Evolutionary conservation across 208 protist species (phyloP), one percentile per base, ranked within the genome.

Genomic region (Acanthamoeba triangularis): DNA sequence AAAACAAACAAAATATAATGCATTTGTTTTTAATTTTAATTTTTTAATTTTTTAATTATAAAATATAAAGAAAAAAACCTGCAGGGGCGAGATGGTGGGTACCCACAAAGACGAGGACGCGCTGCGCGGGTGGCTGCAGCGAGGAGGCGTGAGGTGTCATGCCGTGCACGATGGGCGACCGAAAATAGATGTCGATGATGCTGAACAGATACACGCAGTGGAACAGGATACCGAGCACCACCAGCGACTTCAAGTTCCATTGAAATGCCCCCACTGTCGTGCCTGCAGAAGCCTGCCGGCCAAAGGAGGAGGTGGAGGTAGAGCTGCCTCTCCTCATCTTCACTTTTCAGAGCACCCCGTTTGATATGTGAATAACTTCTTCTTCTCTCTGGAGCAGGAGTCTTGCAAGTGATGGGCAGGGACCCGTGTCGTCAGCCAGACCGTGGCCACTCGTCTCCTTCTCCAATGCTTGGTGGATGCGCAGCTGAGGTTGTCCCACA

Each of bases 171-270:
- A 98, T 44, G 28, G 97, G 97, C 14, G 96, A 97, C 69, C 96
- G 35, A 63, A 98, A 98, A 65, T 98, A 98, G 37, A 98, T 98
- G 96, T 98, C 97, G 74, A 98, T 98, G n/a, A 98, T 97, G 52
- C 59, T 93, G 2, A 96, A 23, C 3, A 96, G 52, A 59, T 91
- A 97, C 13, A 96, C 84, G 47, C 35, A 6, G 84, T 98, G 97
- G 47, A 98, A 98, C 20, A 96, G 30, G 5, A 98, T 67, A 37
- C 96, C 97, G 28, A 97, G 28, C 63, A 96, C 3, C 63, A 96
- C 44, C 23, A 96, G 72, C 41, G 93, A 18, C 80, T 41, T 33
- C 6, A 90, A 35, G 69, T 78, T 78, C 69, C 69, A 78, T n/a
- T n/a, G 23, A 41, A 35, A n/a, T 18, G 30, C 0, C 25, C n/a